Evolutionary conservation across 208 protist species (phyloP).

Genomic region (Borovskyia barvae): DNA sequence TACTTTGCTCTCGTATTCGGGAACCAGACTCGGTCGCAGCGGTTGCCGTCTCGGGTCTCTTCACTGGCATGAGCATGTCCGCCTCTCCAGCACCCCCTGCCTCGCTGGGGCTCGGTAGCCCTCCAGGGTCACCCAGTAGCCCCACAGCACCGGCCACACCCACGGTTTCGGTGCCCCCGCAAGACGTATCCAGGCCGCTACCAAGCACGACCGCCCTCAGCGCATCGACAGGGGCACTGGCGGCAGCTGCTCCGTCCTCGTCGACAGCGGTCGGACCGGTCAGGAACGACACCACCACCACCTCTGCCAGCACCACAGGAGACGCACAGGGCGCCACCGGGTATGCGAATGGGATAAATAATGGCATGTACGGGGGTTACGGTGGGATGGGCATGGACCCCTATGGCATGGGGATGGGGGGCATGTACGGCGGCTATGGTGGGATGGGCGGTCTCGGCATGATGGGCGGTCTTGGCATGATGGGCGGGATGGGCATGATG

Average conservation of each 20-base stretch:
- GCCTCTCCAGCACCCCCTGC: no score
- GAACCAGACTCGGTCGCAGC: no score
- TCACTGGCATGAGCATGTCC: no score
- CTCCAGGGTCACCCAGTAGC: slow-evolving; percentile 18
- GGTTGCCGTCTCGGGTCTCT: no score
- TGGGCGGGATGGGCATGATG: slow-evolving; percentile 55
- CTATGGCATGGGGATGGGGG: slow-evolving; percentile 36
- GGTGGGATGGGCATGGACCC: slow-evolving; percentile 22
- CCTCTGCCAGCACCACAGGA: neutral
- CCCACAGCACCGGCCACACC: slow-evolving; percentile 18
- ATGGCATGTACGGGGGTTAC: slow-evolving; percentile 18
- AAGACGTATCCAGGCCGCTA: no score
- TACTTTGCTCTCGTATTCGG: no score
- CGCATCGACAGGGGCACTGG: no score
- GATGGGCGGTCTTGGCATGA: slow-evolving; percentile 51
- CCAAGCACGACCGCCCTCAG: neutral
- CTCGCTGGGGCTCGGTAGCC: slow-evolving; percentile 2
- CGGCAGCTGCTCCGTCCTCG: neutral
- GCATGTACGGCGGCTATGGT: slow-evolving; percentile 34
- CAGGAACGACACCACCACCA: neutral
- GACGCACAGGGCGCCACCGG: slow-evolving; percentile 1
- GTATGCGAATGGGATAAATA: slow-evolving; percentile 11
- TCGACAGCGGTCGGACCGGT: slow-evolving; percentile 10
- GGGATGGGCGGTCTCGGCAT: slow-evolving; percentile 61
- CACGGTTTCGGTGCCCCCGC: no score